Percentiles rank a stretch among this genome's conserved stretches.
Evolutionary conservation across 2,329 filamentous ascomycete genomes (phyloP).

Genomic region (Fusarium sp.): DNA sequence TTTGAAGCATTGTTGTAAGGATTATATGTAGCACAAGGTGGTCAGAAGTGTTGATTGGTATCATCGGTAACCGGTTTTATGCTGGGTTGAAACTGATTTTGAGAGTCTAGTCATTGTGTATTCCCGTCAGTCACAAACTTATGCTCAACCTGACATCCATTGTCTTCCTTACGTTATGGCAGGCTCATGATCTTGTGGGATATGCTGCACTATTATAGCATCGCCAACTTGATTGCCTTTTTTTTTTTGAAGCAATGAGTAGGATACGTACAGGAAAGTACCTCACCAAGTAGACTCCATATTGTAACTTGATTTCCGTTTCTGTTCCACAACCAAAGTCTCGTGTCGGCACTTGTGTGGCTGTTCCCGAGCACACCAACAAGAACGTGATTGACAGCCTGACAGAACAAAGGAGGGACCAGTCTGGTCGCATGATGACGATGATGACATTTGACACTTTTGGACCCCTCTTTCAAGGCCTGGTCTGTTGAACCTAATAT

Average conservation of each 20-base stretch:
- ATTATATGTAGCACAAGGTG: background rate
- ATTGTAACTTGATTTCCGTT: conserved; percentile 1
- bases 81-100: conserved; percentile 1
- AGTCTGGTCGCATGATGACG: conserved; percentile 37
- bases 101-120: conserved; percentile 1
- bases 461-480: conserved; percentile 31
- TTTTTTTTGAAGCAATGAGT: background rate
- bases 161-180: too few species aligned
- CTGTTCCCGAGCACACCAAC: conserved; percentile 22
- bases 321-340: conserved; percentile 25
- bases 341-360: conserved; percentile 40
- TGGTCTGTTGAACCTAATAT: conserved; percentile 8
- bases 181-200: background rate
- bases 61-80: conserved; percentile 1
- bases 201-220: background rate
- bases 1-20: too few species aligned
- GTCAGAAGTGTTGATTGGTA: background rate
- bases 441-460: conserved; percentile 42
- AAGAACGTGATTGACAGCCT: conserved; percentile 6
- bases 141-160: background rate
- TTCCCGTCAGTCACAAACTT: conserved; percentile 7
- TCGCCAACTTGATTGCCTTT: background rate
- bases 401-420: conserved; percentile 22
- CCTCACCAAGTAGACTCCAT: too few species aligned
- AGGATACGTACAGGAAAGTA: background rate